Evolutionary conservation across 2,329 filamentous ascomycete genomes (phyloP).

Genomic region (Truncatella angustata): DNA sequence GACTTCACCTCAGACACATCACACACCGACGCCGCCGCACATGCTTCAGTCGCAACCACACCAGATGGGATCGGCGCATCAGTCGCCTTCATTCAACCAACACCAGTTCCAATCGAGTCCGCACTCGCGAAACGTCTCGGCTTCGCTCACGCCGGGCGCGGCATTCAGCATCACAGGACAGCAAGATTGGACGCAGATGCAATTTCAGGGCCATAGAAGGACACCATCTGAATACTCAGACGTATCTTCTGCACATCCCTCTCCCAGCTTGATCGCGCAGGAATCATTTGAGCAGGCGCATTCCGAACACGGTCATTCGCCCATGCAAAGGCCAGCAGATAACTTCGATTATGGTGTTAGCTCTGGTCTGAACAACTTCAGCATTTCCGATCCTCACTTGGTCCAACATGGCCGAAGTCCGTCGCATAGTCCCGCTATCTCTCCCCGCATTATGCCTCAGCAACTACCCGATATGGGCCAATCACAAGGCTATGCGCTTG

Average conservation of each 20-base stretch:
- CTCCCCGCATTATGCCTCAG: constrained; percentile 58
- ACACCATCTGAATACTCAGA: constrained; percentile 91
- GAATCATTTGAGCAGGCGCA: constrained; percentile 68
- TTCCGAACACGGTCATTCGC: constrained; percentile 71
- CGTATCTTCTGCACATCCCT: constrained; percentile 80
- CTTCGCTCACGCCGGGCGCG: constrained; percentile 56
- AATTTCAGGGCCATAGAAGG: constrained; percentile 80
- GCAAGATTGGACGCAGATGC: constrained; percentile 52
- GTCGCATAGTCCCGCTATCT: constrained; percentile 69
- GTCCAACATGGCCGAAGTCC: constrained; percentile 76
- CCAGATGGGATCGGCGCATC: constrained; percentile 50
- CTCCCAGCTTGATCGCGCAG: constrained; percentile 74
- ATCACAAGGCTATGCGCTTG: constrained; percentile 45
- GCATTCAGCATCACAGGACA: constrained; percentile 55
- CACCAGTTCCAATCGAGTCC: constrained; percentile 51
- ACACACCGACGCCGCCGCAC: constrained; percentile 56
- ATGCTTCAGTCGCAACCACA: constrained; percentile 51
- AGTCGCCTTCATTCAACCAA: constrained; percentile 57
- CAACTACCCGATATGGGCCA: constrained; percentile 52
- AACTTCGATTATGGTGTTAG: constrained; percentile 70
- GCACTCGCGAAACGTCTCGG: constrained; percentile 50
- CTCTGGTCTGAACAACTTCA: constrained; percentile 76
- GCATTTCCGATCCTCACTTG: constrained; percentile 69
- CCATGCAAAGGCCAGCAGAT: constrained; percentile 74
- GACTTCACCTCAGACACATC: constrained; percentile 53